Conservation (phyloP, 2,329 filamentous ascomycete genomes). For the Talaromyces sp. region DNA sequence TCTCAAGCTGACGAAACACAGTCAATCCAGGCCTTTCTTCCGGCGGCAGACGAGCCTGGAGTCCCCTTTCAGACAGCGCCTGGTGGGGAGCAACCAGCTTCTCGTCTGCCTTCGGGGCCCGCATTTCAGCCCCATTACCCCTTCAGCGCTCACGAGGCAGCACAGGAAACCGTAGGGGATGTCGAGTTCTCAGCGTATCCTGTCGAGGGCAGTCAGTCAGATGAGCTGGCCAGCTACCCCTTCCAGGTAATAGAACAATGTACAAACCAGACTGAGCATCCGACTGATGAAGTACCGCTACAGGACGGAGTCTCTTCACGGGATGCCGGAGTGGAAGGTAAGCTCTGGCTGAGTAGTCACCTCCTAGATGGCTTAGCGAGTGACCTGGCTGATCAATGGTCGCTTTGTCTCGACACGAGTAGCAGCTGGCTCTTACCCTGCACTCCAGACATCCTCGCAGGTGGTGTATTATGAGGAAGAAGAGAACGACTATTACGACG, state of each 20-base stretch:
- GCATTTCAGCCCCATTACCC: not conserved
- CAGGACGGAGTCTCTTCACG: slow-evolving; percentile 4
- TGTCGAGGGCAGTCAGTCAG: not conserved
- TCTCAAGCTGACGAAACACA: not conserved
- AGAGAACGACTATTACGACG: slow-evolving; percentile 57
- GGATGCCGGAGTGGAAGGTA: slow-evolving; percentile 11
- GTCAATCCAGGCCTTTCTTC: not conserved
- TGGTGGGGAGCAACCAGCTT: not conserved
- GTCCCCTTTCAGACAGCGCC: slow-evolving; percentile 5
- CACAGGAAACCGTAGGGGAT: not conserved
- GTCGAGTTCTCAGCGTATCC: not conserved
- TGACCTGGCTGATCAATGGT: slow-evolving; percentile 11
- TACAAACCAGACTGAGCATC: not conserved
- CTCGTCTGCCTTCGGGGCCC: not conserved
- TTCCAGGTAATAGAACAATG: not conserved
- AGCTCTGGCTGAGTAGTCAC: slow-evolving; percentile 3
- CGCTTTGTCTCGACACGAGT: not conserved
- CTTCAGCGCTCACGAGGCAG: not conserved
- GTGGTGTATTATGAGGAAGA: slow-evolving; percentile 35
- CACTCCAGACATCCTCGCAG: slow-evolving; percentile 1
- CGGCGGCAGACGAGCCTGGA: not conserved
- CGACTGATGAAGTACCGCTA: not conserved
- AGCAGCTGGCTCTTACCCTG: slow-evolving; percentile 2
- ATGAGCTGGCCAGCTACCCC: not conserved
- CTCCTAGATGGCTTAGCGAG: slow-evolving; percentile 4